A percentile compares a stretch with the other conserved stretches of the same genome.
phyloP scores from a whole-genome alignment of 1,284 basidiomycete species.

The Phellinidium pouzarii region DNA sequence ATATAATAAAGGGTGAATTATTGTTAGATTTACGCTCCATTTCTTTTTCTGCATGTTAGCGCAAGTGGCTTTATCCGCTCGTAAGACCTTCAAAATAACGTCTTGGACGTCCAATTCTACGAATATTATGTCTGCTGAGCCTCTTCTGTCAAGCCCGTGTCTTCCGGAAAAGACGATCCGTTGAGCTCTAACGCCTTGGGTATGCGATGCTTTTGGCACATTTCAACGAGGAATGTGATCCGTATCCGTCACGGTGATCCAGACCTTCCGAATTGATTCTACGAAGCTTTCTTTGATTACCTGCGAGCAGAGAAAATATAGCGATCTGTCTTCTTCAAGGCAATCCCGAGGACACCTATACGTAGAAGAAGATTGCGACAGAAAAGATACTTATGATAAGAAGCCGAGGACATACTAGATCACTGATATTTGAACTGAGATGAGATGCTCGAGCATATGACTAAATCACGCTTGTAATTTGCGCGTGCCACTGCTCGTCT shows the following conservation, averaged over 20 bases:
- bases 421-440: no score
- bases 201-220: not conserved
- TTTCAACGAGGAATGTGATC: conserved; percentile 2
- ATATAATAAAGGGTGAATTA: not conserved
- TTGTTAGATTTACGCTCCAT: conserved; percentile 6
- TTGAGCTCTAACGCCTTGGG: conserved; percentile 1
- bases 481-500: no score
- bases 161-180: not conserved
- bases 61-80: not conserved
- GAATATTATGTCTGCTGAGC: conserved; percentile 9
- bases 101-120: not conserved
- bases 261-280: conserved; percentile 3
- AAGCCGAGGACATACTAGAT: no score
- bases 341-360: no score
- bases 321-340: no score
- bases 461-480: no score
- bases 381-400: no score
- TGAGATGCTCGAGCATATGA: no score
- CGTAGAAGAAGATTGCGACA: no score
- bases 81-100: conserved; percentile 9
- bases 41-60: not conserved
- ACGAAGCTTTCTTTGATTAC: conserved; percentile 9
- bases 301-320: no score
- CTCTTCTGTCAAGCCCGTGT: conserved; percentile 2
- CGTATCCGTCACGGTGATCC: conserved; percentile 2